Percentiles rank a stretch among this genome's conserved stretches.
Conservation (phyloP, 2,329 filamentous ascomycete genomes). For the Fusarium miscanthi region DNA sequence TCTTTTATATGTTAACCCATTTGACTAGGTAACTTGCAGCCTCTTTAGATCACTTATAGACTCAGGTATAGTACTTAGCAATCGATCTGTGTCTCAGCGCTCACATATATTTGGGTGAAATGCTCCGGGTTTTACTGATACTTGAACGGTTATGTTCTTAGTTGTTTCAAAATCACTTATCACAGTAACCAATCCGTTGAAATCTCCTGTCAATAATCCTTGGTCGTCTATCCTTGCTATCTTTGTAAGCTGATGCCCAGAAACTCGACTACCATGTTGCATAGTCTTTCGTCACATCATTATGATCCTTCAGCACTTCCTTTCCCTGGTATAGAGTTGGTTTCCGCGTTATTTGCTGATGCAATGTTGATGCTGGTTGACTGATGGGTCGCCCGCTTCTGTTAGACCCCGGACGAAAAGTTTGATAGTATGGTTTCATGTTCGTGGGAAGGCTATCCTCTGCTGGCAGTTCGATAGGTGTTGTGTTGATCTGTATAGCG, state of each 20-base stretch:
- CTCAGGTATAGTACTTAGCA: background rate
- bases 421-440: background rate
- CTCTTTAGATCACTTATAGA: background rate
- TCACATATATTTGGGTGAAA: background rate
- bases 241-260: background rate
- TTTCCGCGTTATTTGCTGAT: background rate
- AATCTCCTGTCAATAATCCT: background rate
- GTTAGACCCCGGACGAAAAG: background rate
- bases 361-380: background rate
- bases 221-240: too few relatives aligned
- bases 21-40: background rate
- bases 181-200: background rate
- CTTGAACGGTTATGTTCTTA: background rate
- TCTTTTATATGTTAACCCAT: background rate
- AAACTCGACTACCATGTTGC: background rate
- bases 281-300: background rate
- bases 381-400: background rate
- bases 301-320: background rate
- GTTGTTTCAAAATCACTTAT: background rate
- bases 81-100: background rate
- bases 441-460: background rate
- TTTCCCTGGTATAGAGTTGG: background rate
- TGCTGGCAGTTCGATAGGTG: constrained; percentile 20
- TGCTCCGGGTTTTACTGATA: background rate
- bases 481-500: constrained; percentile 17